Base-by-base conservation (phyloP, 345 rosid genomes). In the Salix arbutifolia region DNA sequence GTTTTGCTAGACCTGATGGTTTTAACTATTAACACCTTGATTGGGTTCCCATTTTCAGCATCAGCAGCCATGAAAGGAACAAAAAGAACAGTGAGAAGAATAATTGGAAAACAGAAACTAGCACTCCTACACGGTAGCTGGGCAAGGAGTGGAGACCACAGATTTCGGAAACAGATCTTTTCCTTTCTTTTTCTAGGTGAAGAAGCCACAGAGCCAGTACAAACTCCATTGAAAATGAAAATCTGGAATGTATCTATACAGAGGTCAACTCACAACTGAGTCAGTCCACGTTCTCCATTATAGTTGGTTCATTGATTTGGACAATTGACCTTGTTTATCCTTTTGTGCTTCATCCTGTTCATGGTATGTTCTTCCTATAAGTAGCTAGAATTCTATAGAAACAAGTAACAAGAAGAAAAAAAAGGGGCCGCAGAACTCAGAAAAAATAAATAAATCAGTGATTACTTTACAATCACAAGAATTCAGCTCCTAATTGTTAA, bases 381-480 rank as follows among this genome's bases (percentile, higher is more conserved):
- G 13, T 21, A 8, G 61, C 26, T 21, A 53, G 61, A 21, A 53
- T 53, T 53, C 61, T 53, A 21, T n/a, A 53, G 9, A 53, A 56
- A 52, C 66, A 9, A 8, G 35, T 13, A 25, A 2, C 4, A 61
- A n/a, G 23, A 13, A 26, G 4, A 48, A 0, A 61, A 26, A 12
- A 25, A 12, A 30, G 16, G 3, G 14, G 14, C 60, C 60, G 74
- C 81, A 75, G 6, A 74, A 23, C n/a, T 17, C 64, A 28, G 26
- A 7, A 69, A 38, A 50, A 33, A 72, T 14, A 33, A 65, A 62
- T 31, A 73, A 58, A 38, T 52, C 52, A 44, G 65, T 37, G 56
- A 60, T 44, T 82, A 85, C 71, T 42, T 52, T 71, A 78, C 83
- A 76, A 58, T 62, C 80, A 70, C 64, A 67, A 35, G 17, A 69